phyloP scores from a whole-genome alignment of 192 early-diverging fungal species.

The Dimargaris cristalligena region DNA sequence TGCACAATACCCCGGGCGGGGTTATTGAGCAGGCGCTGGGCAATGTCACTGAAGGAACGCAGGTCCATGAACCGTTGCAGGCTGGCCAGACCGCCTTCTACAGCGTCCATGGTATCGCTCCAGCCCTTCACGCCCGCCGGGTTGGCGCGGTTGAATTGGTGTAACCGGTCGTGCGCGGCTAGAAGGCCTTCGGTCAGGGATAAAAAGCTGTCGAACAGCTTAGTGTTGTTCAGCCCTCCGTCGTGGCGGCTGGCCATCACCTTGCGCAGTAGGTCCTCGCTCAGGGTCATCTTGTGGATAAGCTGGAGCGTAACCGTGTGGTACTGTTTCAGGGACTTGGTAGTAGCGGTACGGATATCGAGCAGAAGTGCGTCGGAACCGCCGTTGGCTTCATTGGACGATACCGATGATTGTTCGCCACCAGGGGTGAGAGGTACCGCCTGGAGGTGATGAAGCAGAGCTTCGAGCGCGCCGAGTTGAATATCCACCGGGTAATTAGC shows the following conservation, averaged over 20 bases:
- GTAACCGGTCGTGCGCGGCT: too few relatives aligned
- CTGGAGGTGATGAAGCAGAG: conserved; percentile 36
- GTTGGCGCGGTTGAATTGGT: too few relatives aligned
- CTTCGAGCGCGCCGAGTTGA: conserved; percentile 45
- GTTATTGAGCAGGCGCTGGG: conserved; percentile 39
- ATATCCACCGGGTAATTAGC: conserved; percentile 44
- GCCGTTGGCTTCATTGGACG: neutral
- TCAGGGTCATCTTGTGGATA: conserved; percentile 24
- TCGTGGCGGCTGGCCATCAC: neutral
- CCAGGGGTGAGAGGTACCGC: conserved; percentile 36
- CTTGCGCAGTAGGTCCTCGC: conserved; percentile 8
- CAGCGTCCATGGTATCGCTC: too few relatives aligned
- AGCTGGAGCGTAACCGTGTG: conserved; percentile 25
- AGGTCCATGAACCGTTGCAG: conserved; percentile 62
- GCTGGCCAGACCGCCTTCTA: conserved; percentile 54
- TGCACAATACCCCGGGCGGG: conserved; percentile 44
- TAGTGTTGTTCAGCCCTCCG: neutral
- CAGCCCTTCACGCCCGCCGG: too few relatives aligned
- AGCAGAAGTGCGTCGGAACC: conserved; percentile 1
- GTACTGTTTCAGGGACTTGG: conserved; percentile 20
- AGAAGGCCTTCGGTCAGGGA: too few relatives aligned
- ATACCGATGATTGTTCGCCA: conserved; percentile 13
- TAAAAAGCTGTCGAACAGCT: too few relatives aligned
- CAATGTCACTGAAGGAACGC: conserved; percentile 54
- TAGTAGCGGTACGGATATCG: conserved; percentile 13